phyloP scores from a whole-genome alignment of 305 asterid genomes.

The Fraxinus dipetala region DNA sequence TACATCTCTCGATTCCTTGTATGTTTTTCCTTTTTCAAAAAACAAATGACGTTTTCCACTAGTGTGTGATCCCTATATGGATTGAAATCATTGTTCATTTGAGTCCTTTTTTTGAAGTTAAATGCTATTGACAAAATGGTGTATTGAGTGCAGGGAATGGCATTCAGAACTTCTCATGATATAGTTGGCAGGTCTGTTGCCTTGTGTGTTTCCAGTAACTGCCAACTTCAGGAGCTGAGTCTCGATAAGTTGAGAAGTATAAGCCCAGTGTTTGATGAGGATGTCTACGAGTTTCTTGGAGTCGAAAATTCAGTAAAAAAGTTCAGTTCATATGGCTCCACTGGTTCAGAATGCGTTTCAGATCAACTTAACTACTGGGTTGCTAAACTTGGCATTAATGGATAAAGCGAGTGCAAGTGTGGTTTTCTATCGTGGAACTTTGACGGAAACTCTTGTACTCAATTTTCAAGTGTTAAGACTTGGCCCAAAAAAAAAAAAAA shows the following conservation, averaged over 20 bases:
- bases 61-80: neutral
- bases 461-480: neutral
- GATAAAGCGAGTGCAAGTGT: neutral
- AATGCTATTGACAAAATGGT: constrained; percentile 3
- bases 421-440: neutral
- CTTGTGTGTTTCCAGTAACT: constrained; percentile 57
- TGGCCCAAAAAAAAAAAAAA: neutral
- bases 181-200: constrained; percentile 85
- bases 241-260: constrained; percentile 58
- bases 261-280: constrained; percentile 57
- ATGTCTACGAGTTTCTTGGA: constrained; percentile 75
- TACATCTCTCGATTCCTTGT: neutral
- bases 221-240: constrained; percentile 64
- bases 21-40: neutral
- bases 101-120: neutral
- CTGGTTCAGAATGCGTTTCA: constrained; percentile 88
- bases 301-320: constrained; percentile 77
- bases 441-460: neutral
- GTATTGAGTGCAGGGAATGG: constrained; percentile 58
- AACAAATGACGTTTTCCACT: neutral
- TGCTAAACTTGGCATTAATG: constrained; percentile 41
- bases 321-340: constrained; percentile 89
- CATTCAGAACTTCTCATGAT: constrained; percentile 93
- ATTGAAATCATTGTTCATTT: neutral
- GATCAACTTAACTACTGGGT: constrained; percentile 75